These are phyloP conservation scores for Melocanna baccifera DNA, from an alignment of 176 grass and related monocot genomes.

Conservation along the genomic window DNA sequence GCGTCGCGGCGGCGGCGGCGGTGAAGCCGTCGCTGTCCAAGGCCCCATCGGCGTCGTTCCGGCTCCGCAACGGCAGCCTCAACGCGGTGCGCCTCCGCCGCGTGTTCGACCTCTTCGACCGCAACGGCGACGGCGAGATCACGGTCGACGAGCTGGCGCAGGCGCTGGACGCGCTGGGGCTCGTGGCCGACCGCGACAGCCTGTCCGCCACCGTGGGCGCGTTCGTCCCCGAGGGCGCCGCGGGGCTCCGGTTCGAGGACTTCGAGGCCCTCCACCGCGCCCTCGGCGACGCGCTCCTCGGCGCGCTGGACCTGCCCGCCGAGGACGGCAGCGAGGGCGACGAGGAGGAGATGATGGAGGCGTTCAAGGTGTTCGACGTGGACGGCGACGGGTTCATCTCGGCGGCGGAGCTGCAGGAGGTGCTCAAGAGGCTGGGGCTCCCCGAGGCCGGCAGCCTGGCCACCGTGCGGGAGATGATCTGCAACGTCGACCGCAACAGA, in stretches of 20 bases:
- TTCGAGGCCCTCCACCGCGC: constrained; percentile 45
- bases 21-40: background rate
- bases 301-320: background rate
- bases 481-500: constrained; percentile 61
- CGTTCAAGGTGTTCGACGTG: constrained; percentile 34
- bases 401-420: constrained; percentile 32
- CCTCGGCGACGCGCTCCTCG: constrained; percentile 35
- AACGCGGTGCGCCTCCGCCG: constrained; percentile 40
- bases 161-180: constrained; percentile 41
- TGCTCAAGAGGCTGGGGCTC: constrained; percentile 10
- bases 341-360: constrained; percentile 1
- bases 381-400: constrained; percentile 43
- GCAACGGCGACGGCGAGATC: constrained; percentile 47
- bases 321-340: background rate
- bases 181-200: constrained; percentile 24
- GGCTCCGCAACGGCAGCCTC: constrained; percentile 42
- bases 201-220: constrained; percentile 17
- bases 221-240: constrained; percentile 21
- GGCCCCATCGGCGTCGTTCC: constrained; percentile 27
- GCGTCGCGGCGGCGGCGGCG: background rate
- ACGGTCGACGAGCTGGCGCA: constrained; percentile 39
- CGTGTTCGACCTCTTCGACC: constrained; percentile 50
- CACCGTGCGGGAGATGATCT: constrained; percentile 60
- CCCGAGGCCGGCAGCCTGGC: constrained; percentile 62
- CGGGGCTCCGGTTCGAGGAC: constrained; percentile 40